These are phyloP conservation scores for Adenanthera pavonina DNA, from an alignment of 306 rosid species.

Conservation along the genomic window DNA sequence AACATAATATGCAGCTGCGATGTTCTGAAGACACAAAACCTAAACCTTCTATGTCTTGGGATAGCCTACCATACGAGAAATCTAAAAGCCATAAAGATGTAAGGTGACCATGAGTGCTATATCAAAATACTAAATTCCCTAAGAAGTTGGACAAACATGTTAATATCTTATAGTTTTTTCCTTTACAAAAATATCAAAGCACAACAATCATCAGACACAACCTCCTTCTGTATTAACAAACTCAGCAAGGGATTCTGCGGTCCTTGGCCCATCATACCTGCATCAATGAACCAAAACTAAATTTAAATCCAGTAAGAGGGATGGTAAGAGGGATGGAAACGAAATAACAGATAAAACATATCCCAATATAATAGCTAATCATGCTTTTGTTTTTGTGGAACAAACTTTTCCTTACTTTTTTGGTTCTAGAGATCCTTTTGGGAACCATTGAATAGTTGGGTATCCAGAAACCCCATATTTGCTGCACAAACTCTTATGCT, in stretches of 20 bases:
- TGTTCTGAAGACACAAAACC: slow-evolving; percentile 20
- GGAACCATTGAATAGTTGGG: slow-evolving; percentile 98
- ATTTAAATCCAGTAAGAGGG: slow-evolving; percentile 23
- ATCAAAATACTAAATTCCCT: slow-evolving; percentile 20
- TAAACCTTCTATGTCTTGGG: slow-evolving; percentile 19
- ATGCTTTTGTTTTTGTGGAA: not conserved
- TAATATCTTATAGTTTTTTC: not conserved
- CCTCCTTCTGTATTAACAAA: slow-evolving; percentile 91
- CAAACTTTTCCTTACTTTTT: slow-evolving; percentile 71
- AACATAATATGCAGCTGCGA: not conserved
- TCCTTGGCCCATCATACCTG: slow-evolving; percentile 90
- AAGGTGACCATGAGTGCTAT: slow-evolving; percentile 13
- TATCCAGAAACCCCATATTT: slow-evolving; percentile 74
- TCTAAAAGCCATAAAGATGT: not conserved
- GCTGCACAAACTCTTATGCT: slow-evolving; percentile 52
- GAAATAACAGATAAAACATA: slow-evolving; percentile 8
- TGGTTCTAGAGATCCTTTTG: slow-evolving; percentile 90
- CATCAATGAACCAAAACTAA: slow-evolving; percentile 29
- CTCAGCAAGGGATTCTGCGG: slow-evolving; percentile 85
- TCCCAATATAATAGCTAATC: slow-evolving; percentile 24
- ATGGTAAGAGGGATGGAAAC: slow-evolving; percentile 7
- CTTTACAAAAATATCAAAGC: slow-evolving; percentile 24
- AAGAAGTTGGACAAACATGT: slow-evolving; percentile 30
- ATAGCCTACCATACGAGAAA: slow-evolving; percentile 15
- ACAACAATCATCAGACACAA: slow-evolving; percentile 37